Conservation (phyloP, 495 filamentous ascomycete genomes). For the Talaromyces stipitatus region DNA sequence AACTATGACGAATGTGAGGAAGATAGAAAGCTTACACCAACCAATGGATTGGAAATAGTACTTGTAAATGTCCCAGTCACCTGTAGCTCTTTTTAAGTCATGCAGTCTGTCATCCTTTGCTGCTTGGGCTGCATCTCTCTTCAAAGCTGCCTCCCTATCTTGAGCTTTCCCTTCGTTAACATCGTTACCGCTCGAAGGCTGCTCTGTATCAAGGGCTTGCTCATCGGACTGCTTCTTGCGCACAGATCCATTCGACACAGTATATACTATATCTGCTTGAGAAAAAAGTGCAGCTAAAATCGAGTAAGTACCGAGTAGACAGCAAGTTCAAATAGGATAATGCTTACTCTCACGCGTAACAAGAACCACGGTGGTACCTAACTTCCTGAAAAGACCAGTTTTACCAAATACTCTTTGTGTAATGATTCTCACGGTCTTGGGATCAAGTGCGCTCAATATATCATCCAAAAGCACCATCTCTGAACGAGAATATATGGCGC, state of each 20-base stretch:
- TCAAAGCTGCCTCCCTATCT: background rate
- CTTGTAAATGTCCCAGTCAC: background rate
- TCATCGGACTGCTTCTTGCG: background rate
- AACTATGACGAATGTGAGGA: background rate
- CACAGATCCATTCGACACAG: background rate
- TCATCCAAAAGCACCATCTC: conserved; percentile 51
- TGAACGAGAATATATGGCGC: conserved; percentile 47
- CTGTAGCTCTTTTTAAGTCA: background rate
- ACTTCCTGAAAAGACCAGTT: conserved; percentile 43
- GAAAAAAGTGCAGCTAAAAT: background rate
- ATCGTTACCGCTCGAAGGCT: background rate
- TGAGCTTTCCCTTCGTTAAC: background rate
- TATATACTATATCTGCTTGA: background rate
- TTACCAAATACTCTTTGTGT: conserved; percentile 47
- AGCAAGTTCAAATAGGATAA: background rate
- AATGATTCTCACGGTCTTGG: conserved; percentile 49
- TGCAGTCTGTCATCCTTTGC: background rate
- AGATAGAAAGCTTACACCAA: background rate
- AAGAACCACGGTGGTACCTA: conserved; percentile 34
- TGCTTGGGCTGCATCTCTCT: background rate
- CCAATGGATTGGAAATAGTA: background rate
- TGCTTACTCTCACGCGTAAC: conserved; percentile 4
- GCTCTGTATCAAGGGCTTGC: background rate
- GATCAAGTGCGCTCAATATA: conserved; percentile 53
- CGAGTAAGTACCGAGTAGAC: background rate